Evolutionary conservation across 2,329 filamentous ascomycete species (phyloP), one percentile per base, ranked within the genome.

Genomic region (Fusarium hainanense): DNA sequence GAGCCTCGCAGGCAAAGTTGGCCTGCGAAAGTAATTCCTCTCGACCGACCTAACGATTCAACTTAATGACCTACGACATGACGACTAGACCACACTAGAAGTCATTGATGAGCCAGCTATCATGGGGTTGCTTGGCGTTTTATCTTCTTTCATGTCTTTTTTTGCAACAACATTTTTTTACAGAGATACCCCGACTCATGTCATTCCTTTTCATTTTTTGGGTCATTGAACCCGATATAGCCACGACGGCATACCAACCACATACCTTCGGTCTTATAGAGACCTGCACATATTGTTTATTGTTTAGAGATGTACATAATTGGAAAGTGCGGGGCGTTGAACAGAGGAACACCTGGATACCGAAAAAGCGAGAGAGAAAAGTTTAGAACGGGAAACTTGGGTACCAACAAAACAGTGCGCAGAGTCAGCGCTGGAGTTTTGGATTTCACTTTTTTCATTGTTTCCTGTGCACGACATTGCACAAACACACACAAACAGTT

Each of bases 1-100:
- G 72, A 83, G 74, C 63, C 76, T 87, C 18, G 83, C 80, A 34
- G 84, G 80, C 52, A 85, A 83, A 77, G 82, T 86, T 37, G 78
- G 79, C 43, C 69, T 75, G 54, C 74, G 74, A 70, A 75, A 73
- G 63, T 75, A 72, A 74, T 62, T 58, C 37, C 56, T 47, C 41
- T 34, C 37, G 47, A 54, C 30, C 64, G 25, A 60, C 50, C 41
- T 56, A 65, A 68, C 49, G 62, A 73, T 54, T 54, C 58, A 60
- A 68, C 66, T 63, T 70, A 62, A 74, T 66, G 72, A 73, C 72
- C 56, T 65, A 64, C 50, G 58, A 68, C 68, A 74, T 63, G 69
- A 72, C 63, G 60, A 64, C 68, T 70, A 61, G 65, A 74, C 42
- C 40, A 68, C 58, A 58, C 70, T 58, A 70, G 56, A 62, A 66